A percentile compares a stretch with the other conserved stretches of the same genome.
Evolutionary conservation across 2,329 filamentous ascomycete species (phyloP).

Genomic region (Sporothrix euskadiensis): DNA sequence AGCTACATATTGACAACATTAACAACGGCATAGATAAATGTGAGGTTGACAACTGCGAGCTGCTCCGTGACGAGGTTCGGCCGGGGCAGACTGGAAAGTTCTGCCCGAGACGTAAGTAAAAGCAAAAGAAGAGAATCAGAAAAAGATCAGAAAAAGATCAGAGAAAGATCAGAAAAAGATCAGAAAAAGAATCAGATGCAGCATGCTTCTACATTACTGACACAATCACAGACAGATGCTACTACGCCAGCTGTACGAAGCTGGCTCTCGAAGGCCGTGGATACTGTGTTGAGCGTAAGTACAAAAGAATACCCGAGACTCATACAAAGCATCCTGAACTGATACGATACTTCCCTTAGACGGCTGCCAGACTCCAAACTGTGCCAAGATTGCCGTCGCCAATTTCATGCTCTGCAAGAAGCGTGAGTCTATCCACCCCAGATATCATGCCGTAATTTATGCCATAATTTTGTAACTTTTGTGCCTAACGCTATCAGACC

Average conservation of each 20-base stretch:
- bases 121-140: not conserved
- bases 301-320: no score
- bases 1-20: not conserved
- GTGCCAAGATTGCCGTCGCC: constrained; percentile 11
- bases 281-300: constrained; percentile 24
- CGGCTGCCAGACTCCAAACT: constrained; percentile 15
- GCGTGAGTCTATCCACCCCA: constrained; percentile 16
- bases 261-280: not conserved
- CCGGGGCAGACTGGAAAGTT: not conserved
- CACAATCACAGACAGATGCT: constrained; percentile 22
- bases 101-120: constrained; percentile 23
- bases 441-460: no score
- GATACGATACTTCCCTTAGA: constrained; percentile 12
- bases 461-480: no score
- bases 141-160: not conserved
- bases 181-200: not conserved
- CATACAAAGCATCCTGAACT: not conserved
- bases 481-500: constrained; percentile 14
- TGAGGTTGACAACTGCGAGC: constrained; percentile 2
- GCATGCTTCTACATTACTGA: not conserved
- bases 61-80: constrained; percentile 18
- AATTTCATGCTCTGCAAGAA: constrained; percentile 28
- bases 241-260: constrained; percentile 23
- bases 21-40: constrained; percentile 25
- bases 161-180: not conserved